Evolutionary conservation across 805 yeast genomes (phyloP), one percentile per base, ranked within the genome.

Genomic region (Ogataea ganodermae): DNA sequence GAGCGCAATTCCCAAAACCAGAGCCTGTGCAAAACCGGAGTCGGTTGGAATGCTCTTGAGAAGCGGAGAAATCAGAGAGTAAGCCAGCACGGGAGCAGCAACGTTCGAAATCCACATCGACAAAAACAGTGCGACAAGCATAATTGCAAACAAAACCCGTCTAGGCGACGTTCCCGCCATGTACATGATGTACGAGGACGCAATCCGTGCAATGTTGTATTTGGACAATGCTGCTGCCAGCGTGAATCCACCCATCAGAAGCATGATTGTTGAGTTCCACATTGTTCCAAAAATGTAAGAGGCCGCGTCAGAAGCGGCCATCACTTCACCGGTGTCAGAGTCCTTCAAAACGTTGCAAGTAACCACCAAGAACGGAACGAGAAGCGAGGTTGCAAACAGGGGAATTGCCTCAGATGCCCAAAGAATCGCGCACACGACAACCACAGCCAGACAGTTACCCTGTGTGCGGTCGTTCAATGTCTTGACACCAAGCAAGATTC

Each of bases 361-460:
- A 26, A 76, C 80, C 37, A 68, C 66, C 51, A 76, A 60, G 35
- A 76, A 67, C 20, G 81, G 81, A 14, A 76, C 73, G 43, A 76
- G 59, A 66, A 76, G 63, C 12, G 79, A 68, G 17, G 80, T 76
- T n/a, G 73, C 69, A 51, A 70, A 74, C 44, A 76, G 63, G 14
- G 81, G 81, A 16, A 76, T 61, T 6, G 79, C 78, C 58, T 76
- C 81, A 12, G 75, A 60, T 6, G 80, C 80, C 80, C 80, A 76
- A 35, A 76, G 59, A 51, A 76, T 65, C 7, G 80, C 78, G 40
- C 72, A 62, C 52, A 84, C 79, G 9, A 76, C 85, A 35, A 83
- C 77, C 21, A 83, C 70, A 5, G 88, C 87, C 73, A 84, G 75
- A 64, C 86, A 80, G 58, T 84, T 76, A 56, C 75, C 78, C 60